These are phyloP conservation scores for Neoscytalidium dimidiatum DNA, from an alignment of 2,329 filamentous ascomycete species.

Conservation along the genomic window DNA sequence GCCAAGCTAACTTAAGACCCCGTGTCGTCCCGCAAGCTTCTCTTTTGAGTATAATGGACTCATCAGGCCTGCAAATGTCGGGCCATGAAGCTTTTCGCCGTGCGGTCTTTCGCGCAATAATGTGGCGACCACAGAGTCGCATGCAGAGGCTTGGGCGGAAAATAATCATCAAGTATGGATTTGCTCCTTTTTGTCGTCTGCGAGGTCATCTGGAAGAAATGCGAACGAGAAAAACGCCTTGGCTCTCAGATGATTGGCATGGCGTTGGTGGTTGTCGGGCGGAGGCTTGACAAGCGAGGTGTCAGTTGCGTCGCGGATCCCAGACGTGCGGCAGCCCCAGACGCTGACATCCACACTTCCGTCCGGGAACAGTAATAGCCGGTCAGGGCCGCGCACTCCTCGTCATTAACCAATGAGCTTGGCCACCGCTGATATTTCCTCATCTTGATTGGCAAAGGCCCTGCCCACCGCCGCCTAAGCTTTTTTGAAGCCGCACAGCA, in stretches of 20 bases:
- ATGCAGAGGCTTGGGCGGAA: no score
- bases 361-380: not conserved
- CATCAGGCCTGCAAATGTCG: no score
- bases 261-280: not conserved
- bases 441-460: not conserved
- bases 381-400: not conserved
- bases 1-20: slow-evolving; percentile 3
- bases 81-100: not conserved
- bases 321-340: slow-evolving; percentile 12
- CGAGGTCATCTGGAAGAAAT: not conserved
- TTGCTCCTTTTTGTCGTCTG: not conserved
- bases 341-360: slow-evolving; percentile 3
- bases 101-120: not conserved
- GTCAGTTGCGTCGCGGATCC: slow-evolving; percentile 11
- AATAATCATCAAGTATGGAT: not conserved
- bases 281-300: slow-evolving; percentile 14
- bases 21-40: not conserved
- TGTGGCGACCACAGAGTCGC: not conserved
- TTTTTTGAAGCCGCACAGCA: not conserved
- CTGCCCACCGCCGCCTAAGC: not conserved
- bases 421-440: not conserved
- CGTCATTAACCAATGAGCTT: not conserved
- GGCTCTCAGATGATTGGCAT: not conserved
- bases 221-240: not conserved
- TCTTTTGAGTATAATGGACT: not conserved